Percentiles rank a stretch among this genome's conserved stretches.
These are phyloP conservation scores for Talaromyces funiculosus DNA, from an alignment of 2,329 filamentous ascomycete species.

Conservation along the genomic window DNA sequence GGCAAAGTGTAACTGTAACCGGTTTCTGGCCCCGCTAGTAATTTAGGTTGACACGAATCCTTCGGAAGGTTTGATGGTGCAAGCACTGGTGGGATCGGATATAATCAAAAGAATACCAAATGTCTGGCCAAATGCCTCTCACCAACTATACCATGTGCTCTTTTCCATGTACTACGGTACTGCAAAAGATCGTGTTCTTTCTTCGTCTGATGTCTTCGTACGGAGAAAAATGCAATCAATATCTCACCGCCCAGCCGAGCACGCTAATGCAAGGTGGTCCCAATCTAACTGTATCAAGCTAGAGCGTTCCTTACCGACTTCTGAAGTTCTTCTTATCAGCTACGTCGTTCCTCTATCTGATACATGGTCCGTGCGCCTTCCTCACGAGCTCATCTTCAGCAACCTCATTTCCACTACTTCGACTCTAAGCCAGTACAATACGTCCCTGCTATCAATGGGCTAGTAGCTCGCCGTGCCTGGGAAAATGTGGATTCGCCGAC, in stretches of 20 bases:
- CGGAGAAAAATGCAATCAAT: background rate
- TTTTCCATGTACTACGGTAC: background rate
- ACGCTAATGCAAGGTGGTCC: background rate
- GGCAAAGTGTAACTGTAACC: background rate
- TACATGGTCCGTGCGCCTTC: background rate
- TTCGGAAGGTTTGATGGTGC: background rate
- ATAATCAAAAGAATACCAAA: too few species aligned
- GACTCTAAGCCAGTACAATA: background rate
- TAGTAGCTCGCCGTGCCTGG: background rate
- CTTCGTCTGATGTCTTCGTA: background rate
- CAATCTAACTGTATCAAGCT: background rate
- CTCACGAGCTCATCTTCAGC: background rate
- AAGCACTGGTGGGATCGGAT: background rate
- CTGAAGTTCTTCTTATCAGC: conserved; percentile 1
- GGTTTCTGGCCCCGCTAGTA: conserved; percentile 4
- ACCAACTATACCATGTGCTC: too few species aligned
- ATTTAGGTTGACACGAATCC: conserved; percentile 3
- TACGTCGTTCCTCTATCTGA: background rate
- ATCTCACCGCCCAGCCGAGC: background rate
- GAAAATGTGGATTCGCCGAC: background rate
- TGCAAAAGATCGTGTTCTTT: background rate
- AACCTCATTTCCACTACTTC: background rate
- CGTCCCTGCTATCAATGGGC: background rate
- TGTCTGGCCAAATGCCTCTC: too few species aligned
- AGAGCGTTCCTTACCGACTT: background rate